Conservation (phyloP, 768 basidiomycete species). For the Chiua virens region DNA sequence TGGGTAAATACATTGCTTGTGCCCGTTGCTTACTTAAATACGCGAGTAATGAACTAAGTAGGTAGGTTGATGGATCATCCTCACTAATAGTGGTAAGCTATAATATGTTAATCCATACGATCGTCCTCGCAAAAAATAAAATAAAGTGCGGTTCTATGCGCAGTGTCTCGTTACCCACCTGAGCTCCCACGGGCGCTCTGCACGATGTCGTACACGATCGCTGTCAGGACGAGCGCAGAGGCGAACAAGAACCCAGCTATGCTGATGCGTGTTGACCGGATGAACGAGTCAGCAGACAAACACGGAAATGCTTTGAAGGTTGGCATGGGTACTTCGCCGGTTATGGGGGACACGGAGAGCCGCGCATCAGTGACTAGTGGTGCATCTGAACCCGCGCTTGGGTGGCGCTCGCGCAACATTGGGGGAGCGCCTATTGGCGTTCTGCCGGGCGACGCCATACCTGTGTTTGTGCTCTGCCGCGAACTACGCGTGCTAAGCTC, state of each 20-base stretch:
- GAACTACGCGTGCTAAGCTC: constrained; percentile 4
- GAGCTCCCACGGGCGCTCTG: not conserved
- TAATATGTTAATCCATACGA: too few relatives aligned
- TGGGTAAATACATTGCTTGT: too few relatives aligned
- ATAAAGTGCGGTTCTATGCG: not conserved
- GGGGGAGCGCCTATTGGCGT: not conserved
- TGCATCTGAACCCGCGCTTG: not conserved
- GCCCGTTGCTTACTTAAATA: too few relatives aligned
- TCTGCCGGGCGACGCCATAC: not conserved
- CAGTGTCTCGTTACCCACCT: not conserved
- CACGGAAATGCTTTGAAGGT: constrained; percentile 17
- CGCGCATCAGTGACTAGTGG: not conserved
- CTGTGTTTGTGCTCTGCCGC: not conserved
- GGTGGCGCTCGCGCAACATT: not conserved
- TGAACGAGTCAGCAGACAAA: constrained; percentile 1
- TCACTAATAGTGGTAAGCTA: too few relatives aligned
- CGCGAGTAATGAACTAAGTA: too few relatives aligned
- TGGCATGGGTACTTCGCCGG: not conserved
- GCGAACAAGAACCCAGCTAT: not conserved
- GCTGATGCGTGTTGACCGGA: constrained; percentile 15
- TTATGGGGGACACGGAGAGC: not conserved
- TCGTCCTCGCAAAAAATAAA: constrained; percentile 1
- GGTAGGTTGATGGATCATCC: too few relatives aligned
- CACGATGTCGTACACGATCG: constrained; percentile 17
- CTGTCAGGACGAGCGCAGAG: constrained; percentile 12